Evolutionary conservation across 176 grass and related monocot species (phyloP), one percentile per base, ranked within the genome.

Genomic region (Bolboschoenus planiculmis): DNA sequence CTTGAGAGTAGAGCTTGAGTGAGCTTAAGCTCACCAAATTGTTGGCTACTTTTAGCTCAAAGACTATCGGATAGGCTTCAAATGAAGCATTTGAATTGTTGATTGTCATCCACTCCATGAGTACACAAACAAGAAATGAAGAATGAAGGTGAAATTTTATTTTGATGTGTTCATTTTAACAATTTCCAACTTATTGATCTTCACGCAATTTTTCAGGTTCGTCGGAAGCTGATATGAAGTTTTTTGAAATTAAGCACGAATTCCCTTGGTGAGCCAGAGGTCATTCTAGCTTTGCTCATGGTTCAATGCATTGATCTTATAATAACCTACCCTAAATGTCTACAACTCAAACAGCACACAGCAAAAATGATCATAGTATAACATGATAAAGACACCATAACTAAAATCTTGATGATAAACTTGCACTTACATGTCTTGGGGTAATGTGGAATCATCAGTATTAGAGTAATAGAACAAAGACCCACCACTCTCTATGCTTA

Each of bases 401-500:
- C 67, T 14, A 7, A 73, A 77, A 77, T 20, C 7, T 33, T 53
- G 26, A 80, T 79, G 11, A 67, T 42, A 31, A 21, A 36, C 67
- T 81, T 26, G 83, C 85, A 58, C 95, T 87, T 76, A 98, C 96
- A 99, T 95, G 84, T 99, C 96, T 65, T 93, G 96, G 31, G 96
- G 96, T 78, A 99, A 89, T 36, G 96, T 99, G 42, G 92, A 95
- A 88, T 99, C 96, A 64, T 99, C 92, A 0, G 86, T 91, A 79
- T 86, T 99, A 62, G 79, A 72, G 70, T 99, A 95, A 16, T 91
- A 88, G 92, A 99, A 99, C 87, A 99, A 83, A 7, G 89, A 99
- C 66, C 96, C 96, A 40, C 96, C 96, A 91, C 96, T 99, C 76
- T 99, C 89, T 43, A 95, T 99, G 87, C 92, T 91, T 40, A 95